phyloP scores from a whole-genome alignment of 306 rosid genomes.

The Arachis hypogaea region DNA sequence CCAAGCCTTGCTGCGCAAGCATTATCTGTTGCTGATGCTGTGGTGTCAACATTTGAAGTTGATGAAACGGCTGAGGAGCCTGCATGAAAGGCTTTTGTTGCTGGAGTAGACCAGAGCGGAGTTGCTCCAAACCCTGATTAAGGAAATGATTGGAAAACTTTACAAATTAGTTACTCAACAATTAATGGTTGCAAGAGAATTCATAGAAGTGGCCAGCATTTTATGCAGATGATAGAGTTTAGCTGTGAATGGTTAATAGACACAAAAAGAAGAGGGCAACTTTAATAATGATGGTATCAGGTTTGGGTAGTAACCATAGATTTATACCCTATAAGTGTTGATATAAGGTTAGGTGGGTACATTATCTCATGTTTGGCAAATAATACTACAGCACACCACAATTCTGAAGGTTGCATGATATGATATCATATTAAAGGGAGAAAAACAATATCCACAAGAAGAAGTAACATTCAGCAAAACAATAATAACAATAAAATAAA shows the following conservation, averaged over 20 bases:
- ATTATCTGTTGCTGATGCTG: slow-evolving; percentile 93
- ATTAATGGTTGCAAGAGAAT: slow-evolving; percentile 1
- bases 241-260: slow-evolving; percentile 6
- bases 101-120: slow-evolving; percentile 91
- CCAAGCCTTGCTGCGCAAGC: slow-evolving; percentile 91
- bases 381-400: too few species aligned
- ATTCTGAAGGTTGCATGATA: not conserved
- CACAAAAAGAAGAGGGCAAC: slow-evolving; percentile 9
- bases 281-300: not conserved
- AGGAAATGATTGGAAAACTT: slow-evolving; percentile 19
- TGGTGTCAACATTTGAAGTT: slow-evolving; percentile 93
- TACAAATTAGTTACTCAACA: slow-evolving; percentile 13
- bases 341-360: not conserved
- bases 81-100: slow-evolving; percentile 89
- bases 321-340: not conserved
- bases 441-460: not conserved
- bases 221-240: slow-evolving; percentile 29
- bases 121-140: slow-evolving; percentile 87
- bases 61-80: slow-evolving; percentile 89
- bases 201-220: slow-evolving; percentile 19
- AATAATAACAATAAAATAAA: not conserved
- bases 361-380: too few species aligned
- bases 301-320: not conserved
- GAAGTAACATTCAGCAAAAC: slow-evolving; percentile 10
- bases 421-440: not conserved